These are phyloP conservation scores for Trichoderma gracile DNA, from an alignment of 2,329 filamentous ascomycete species.

Conservation along the genomic window DNA sequence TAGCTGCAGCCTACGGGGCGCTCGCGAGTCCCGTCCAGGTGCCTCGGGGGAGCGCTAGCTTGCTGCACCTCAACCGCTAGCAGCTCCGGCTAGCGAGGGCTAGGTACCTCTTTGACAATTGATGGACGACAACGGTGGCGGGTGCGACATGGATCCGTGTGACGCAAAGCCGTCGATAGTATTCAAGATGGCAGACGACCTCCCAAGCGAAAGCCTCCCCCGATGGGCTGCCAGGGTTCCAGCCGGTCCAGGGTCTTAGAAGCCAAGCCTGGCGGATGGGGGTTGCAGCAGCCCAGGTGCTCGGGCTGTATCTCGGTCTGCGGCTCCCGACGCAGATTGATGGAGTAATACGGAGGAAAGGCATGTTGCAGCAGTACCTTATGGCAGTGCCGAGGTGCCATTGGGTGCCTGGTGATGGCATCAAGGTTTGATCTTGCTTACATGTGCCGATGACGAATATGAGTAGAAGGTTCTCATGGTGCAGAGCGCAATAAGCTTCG, in stretches of 20 bases:
- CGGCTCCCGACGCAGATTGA: background rate
- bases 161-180: background rate
- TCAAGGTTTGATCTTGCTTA: no score
- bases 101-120: no score
- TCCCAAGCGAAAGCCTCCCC: background rate
- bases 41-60: background rate
- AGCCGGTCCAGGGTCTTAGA: slow-evolving; percentile 8
- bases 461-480: no score
- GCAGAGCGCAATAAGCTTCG: no score
- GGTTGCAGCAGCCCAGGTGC: slow-evolving; percentile 16
- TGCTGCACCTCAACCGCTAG: slow-evolving; percentile 2
- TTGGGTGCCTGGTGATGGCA: background rate
- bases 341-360: no score
- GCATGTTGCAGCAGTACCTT: no score
- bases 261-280: background rate
- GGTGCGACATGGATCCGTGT: no score
- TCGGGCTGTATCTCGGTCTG: slow-evolving; percentile 17
- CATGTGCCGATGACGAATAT: no score
- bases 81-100: background rate
- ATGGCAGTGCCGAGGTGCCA: background rate
- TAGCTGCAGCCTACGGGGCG: background rate
- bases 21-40: background rate
- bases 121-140: background rate
- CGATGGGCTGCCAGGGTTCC: slow-evolving; percentile 16
- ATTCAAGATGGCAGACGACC: background rate